Evolutionary conservation across 441 rosid species (phyloP).

Genomic region (Populus tomentosa): DNA sequence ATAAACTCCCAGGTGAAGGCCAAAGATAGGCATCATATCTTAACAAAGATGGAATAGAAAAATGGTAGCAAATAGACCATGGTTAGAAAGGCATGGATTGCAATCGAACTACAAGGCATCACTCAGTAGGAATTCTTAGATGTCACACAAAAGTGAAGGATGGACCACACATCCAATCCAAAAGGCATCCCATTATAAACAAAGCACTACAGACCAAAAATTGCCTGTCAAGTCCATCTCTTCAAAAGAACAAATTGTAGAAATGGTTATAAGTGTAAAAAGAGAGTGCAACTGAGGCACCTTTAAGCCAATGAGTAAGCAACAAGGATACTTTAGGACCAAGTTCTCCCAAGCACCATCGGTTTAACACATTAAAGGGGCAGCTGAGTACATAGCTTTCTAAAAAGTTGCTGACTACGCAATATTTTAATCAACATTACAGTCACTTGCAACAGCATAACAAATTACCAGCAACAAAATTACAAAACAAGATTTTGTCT

Average conservation of each 20-base stretch:
- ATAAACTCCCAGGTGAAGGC: neutral
- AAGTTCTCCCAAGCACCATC: neutral
- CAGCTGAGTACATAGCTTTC: neutral
- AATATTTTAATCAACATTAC: neutral
- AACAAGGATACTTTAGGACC: neutral
- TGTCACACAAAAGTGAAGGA: neutral
- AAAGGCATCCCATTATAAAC: neutral
- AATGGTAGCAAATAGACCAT: neutral
- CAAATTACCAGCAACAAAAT: conserved; percentile 7
- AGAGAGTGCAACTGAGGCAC: neutral
- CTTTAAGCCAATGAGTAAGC: neutral
- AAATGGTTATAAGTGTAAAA: neutral
- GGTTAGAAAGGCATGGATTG: neutral
- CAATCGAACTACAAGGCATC: neutral
- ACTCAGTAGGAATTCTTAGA: neutral
- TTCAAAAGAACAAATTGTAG: neutral
- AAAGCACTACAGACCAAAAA: neutral
- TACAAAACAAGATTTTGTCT: neutral
- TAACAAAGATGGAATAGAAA: neutral
- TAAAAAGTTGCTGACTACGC: neutral
- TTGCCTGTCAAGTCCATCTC: neutral
- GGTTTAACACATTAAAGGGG: neutral
- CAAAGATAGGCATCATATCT: neutral
- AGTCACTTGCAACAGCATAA: neutral
- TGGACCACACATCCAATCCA: neutral